A percentile compares a stretch with the other conserved stretches of the same genome.
phyloP scores from a whole-genome alignment of 1,284 basidiomycete genomes.

The Serendipita sp. region DNA sequence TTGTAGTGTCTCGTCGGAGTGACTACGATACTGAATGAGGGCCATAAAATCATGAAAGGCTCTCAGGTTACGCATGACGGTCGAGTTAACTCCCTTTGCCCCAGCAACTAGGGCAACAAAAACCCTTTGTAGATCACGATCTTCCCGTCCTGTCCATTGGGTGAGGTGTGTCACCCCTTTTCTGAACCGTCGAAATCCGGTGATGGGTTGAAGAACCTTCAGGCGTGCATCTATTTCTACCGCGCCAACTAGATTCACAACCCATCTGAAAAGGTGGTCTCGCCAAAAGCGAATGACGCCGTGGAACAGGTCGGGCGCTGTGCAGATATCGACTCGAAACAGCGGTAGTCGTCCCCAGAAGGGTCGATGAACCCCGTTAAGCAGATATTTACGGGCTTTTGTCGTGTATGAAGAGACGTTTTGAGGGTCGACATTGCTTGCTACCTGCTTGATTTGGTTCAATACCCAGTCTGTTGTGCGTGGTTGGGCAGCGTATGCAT shows the following conservation, averaged over 20 bases:
- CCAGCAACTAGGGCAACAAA: not conserved
- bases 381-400: not conserved
- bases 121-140: not conserved
- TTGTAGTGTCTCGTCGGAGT: not conserved
- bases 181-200: not conserved
- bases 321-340: not conserved
- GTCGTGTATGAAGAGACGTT: not conserved
- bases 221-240: not conserved
- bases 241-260: not conserved
- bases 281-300: slow-evolving; percentile 16
- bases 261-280: slow-evolving; percentile 14
- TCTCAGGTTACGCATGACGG: not conserved
- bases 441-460: not conserved
- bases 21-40: not conserved
- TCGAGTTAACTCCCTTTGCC: not conserved
- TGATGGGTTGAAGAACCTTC: not conserved
- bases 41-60: not conserved
- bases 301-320: not conserved
- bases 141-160: not conserved
- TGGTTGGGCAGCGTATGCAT: not conserved
- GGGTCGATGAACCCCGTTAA: not conserved
- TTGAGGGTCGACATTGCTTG: not conserved
- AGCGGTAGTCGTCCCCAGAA: not conserved
- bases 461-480: not conserved
- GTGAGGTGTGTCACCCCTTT: not conserved